Evolutionary conservation across 495 filamentous ascomycete genomes (phyloP).

Genomic region (Penicillium lagena): DNA sequence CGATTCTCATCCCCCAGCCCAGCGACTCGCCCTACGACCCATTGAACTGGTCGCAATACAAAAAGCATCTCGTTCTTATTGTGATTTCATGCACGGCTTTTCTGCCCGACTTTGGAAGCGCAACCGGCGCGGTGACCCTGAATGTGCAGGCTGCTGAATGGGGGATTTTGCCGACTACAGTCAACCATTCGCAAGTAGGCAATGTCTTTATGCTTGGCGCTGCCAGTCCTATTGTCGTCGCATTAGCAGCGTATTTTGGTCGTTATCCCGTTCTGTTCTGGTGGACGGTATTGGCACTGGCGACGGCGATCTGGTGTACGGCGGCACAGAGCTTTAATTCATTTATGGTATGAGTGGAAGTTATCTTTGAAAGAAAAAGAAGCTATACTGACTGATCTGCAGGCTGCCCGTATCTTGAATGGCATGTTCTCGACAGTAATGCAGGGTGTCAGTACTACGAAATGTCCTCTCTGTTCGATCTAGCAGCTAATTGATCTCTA

Average conservation of each 20-base stretch:
- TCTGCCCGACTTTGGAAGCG: constrained; percentile 51
- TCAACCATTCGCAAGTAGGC: constrained; percentile 50
- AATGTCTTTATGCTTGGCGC: constrained; percentile 54
- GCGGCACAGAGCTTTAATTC: constrained; percentile 45
- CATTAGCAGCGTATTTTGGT: constrained; percentile 52
- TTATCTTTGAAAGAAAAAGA: neutral
- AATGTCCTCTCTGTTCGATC: neutral
- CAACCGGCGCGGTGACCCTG: constrained; percentile 47
- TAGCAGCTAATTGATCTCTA: constrained; percentile 1
- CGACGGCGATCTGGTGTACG: constrained; percentile 48
- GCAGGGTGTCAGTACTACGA: constrained; percentile 24
- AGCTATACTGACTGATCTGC: neutral
- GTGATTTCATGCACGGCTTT: constrained; percentile 48
- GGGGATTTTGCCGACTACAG: constrained; percentile 38
- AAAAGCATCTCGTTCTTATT: constrained; percentile 44
- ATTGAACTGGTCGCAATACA: constrained; percentile 51
- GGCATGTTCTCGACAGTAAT: constrained; percentile 57
- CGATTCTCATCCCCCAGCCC: constrained; percentile 55
- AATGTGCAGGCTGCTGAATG: constrained; percentile 48
- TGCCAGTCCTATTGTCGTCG: constrained; percentile 50
- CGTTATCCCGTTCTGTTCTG: constrained; percentile 53
- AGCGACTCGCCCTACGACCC: constrained; percentile 50
- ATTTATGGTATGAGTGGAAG: constrained; percentile 31
- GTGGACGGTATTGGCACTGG: constrained; percentile 42
- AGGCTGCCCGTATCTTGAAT: constrained; percentile 52